Base-by-base conservation (phyloP, 2,329 filamentous ascomycete species). In the Fusarium agapanthi region DNA sequence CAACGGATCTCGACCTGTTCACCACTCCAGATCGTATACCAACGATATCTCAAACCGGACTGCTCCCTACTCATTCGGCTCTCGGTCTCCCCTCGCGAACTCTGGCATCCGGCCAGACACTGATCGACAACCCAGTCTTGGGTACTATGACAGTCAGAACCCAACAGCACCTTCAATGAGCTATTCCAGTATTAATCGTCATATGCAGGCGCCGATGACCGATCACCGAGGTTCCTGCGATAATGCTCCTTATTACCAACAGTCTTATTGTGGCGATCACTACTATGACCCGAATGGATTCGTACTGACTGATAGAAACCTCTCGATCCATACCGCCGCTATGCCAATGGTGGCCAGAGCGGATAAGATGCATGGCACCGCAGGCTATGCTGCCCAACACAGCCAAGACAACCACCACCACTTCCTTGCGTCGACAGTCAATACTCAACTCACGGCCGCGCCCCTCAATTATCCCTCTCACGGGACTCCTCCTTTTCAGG, bases 91-190 rank as follows among this genome's bases (percentile, higher is more conserved):
- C 43, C 64, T 61, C 37, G 40, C 38, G 43, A 56, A 60, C 48
- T 58, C 58, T 71, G 61, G 50, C 40, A 56, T 45, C 53, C 35
- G 62, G 37, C 24, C 44, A 41, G 65, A 51, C 48, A 61, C 38
- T 55, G 72, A 74, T 50, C 68, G 72, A 59, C 74, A 68, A 55
- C 47, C 61, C 50, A 74, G 70, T 61, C 59, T 73, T 48, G 65
- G 71, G 44, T 64, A 74, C 48, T 50, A 68, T 74, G 63, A 76
- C 59, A 76, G 75, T 76, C 68, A 76, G 75, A 68, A 66, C 72
- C 68, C 72, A 69, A 53, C 41, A 55, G 41, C 43, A 63, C 63
- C 68, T 61, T 61, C 53, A 48, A 67, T 69, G 48, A 73, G 55
- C 54, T 63, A 68, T 38, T 35, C 54, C 50, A 61, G 43, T 75